Evolutionary conservation across 352 stramenopile genomes (phyloP).

Genomic region (Phytopythium aichiense): DNA sequence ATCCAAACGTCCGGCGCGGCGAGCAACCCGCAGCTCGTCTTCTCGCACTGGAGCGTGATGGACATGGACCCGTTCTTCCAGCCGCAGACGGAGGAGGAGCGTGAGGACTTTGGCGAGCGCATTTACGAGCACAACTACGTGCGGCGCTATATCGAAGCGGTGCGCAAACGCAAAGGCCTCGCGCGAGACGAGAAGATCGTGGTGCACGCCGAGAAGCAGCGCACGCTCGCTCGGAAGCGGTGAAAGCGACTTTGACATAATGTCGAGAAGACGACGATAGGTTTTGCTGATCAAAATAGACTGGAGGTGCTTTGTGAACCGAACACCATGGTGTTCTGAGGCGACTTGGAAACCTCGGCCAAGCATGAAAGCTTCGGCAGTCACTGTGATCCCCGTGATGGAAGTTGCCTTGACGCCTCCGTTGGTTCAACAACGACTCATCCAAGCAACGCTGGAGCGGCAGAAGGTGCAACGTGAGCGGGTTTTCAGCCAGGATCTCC

Average conservation of each 20-base stretch:
- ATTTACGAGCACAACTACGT: slow-evolving; percentile 93
- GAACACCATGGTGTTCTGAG: background rate
- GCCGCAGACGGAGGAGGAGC: slow-evolving; percentile 93
- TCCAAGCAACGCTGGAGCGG: slow-evolving; percentile 14
- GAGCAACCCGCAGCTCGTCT: slow-evolving; percentile 94
- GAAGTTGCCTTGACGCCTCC: background rate
- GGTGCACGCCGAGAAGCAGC: slow-evolving; percentile 95
- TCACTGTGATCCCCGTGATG: background rate
- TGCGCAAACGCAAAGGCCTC: slow-evolving; percentile 93
- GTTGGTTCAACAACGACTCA: slow-evolving; percentile 4
- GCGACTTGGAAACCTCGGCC: background rate
- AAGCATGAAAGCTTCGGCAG: background rate
- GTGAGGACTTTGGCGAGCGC: slow-evolving; percentile 93
- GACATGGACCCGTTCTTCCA: slow-evolving; percentile 97
- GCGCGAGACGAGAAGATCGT: slow-evolving; percentile 95
- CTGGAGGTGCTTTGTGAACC: background rate
- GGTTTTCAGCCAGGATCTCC: slow-evolving; percentile 21
- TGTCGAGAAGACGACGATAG: too few relatives aligned
- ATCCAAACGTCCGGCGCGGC: slow-evolving; percentile 94
- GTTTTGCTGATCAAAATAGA: background rate
- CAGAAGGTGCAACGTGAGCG: slow-evolving; percentile 17
- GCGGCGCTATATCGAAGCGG: slow-evolving; percentile 91
- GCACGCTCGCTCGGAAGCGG: slow-evolving; percentile 58
- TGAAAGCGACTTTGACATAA: background rate
- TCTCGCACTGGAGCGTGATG: slow-evolving; percentile 93